A percentile compares a stretch with the other conserved stretches of the same genome.
Evolutionary conservation across 208 protist genomes (phyloP).

Genomic region (Herpetomonas tarakana): DNA sequence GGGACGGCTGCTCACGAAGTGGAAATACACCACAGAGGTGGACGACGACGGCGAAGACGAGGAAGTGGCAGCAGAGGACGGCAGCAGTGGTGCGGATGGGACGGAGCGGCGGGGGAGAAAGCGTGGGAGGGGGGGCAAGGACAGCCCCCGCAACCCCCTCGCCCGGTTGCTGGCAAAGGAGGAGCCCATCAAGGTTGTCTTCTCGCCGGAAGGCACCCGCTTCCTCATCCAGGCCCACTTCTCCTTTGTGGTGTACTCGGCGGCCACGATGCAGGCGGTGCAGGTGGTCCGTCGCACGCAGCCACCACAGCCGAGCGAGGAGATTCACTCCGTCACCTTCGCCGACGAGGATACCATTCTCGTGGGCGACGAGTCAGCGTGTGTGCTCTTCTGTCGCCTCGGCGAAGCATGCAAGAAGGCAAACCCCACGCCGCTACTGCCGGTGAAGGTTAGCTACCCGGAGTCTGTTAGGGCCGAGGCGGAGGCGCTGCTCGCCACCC

Average conservation of each 20-base stretch:
- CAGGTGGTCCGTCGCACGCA: conserved; percentile 16
- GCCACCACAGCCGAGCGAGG: conserved; percentile 35
- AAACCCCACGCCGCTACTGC: neutral
- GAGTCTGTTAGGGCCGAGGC: conserved; percentile 13
- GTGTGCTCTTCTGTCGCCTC: conserved; percentile 15
- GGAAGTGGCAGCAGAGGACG: neutral
- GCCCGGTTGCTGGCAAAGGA: conserved; percentile 21
- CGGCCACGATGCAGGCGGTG: conserved; percentile 28
- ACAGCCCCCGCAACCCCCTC: neutral
- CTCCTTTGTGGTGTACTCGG: conserved; percentile 54
- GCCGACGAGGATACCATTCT: conserved; percentile 34
- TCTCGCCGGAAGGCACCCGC: conserved; percentile 37
- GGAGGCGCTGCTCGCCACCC: conserved; percentile 13
- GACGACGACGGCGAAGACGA: conserved; percentile 1
- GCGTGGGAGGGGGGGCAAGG: neutral
- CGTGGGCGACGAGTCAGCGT: conserved; percentile 56
- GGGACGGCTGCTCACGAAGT: conserved; percentile 66
- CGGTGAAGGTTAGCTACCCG: conserved; percentile 19
- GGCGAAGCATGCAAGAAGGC: neutral
- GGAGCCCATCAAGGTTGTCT: conserved; percentile 39
- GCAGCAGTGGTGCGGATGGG: neutral
- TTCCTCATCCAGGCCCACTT: conserved; percentile 43
- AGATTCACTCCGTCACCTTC: conserved; percentile 49
- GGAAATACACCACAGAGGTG: conserved; percentile 48
- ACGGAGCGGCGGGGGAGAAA: neutral